Evolutionary conservation across 345 rosid genomes (phyloP).

Genomic region (Geranium rotundifolium): DNA sequence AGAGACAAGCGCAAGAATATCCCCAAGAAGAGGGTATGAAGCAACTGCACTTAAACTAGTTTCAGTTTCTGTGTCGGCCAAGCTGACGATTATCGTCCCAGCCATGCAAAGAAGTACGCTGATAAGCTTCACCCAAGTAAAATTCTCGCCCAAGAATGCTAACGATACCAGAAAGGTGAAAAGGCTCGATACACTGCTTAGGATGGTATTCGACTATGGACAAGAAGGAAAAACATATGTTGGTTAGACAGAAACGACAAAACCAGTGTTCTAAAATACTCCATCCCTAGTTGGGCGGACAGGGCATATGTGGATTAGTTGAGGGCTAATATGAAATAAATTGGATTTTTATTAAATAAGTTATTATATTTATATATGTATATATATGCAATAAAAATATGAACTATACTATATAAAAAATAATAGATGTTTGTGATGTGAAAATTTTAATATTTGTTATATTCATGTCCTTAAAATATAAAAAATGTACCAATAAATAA

Average conservation of each 20-base stretch:
- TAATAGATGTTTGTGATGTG: too few relatives aligned
- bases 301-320: too few relatives aligned
- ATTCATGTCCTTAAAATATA: too few relatives aligned
- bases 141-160: constrained; percentile 67
- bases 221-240: constrained; percentile 9
- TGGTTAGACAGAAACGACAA: background rate
- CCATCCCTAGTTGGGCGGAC: too few relatives aligned
- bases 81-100: constrained; percentile 78
- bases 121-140: constrained; percentile 74
- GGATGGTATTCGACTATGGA: constrained; percentile 81
- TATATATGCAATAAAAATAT: too few relatives aligned
- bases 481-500: too few relatives aligned
- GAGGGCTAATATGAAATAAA: too few relatives aligned
- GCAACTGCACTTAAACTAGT: constrained; percentile 32
- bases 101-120: constrained; percentile 95
- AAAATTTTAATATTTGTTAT: too few relatives aligned
- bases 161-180: constrained; percentile 81
- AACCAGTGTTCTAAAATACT: background rate
- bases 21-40: constrained; percentile 67
- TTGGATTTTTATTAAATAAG: too few relatives aligned
- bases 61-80: constrained; percentile 61
- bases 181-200: constrained; percentile 86
- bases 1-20: constrained; percentile 61
- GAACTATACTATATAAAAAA: too few relatives aligned
- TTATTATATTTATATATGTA: too few relatives aligned